Evolutionary conservation across 164 flowering plant species (phyloP), one percentile per base, ranked within the genome.

Genomic region (Berberis vulgaris): DNA sequence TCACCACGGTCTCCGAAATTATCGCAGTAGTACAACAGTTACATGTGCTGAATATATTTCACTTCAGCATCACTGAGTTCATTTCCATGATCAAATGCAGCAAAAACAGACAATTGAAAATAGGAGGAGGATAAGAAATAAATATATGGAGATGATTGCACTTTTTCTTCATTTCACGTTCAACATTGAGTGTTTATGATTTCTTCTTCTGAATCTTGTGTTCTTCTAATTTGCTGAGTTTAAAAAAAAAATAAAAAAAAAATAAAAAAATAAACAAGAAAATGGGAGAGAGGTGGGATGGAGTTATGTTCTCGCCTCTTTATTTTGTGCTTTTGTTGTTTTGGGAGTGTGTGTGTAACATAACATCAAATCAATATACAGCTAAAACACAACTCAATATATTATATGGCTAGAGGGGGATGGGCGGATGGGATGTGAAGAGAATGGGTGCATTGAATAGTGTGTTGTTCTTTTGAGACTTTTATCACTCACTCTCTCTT

Each of bases 21-120:
- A 58, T 88, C 96, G 43, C 80, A 64, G 85, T 85, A 84, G 80
- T 84, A 88, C n/a, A 88, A 81, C 2, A 92, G 88, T 77, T 88
- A 95, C 1, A 96, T 72, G 6, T 82, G 84, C 46, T 54, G 67
- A 69, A 87, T 84, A 76, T 65, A 84, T 10, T 47, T 54, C 40
- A 77, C 85, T 55, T 86, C 84, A 10, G 78, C 79, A 58, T 82
- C 86, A 38, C 82, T 73, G 61, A 91, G 85, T 5, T 67, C 56
- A 1, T 80, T 87, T 77, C 77, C 67, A 56, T 62, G 26, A 54
- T 60, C 39, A 50, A 61, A 5, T n/a, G 62, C 54, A 44, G 50
- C 64, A 65, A 40, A 41, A 62, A 53, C 3, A 49, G 57, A 10
- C n/a, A n/a, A 26, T 26, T 26, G 26, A 45, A 11, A 47, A 56